Evolutionary conservation across 2,329 filamentous ascomycete species (phyloP).

Genomic region (Fusarium odoratissimum): DNA sequence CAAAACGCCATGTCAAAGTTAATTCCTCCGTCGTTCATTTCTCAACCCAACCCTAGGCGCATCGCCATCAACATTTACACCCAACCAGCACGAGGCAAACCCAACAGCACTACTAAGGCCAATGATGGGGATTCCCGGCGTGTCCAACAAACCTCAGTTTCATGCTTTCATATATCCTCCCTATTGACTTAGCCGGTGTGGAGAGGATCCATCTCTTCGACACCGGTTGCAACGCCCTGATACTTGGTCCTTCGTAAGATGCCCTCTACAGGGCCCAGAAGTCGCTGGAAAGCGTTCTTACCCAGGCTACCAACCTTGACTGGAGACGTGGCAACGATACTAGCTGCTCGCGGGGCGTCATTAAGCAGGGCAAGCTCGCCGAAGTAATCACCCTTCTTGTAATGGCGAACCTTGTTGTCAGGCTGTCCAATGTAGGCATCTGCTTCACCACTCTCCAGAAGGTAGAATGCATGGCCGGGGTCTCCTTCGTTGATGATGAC

Average conservation of each 20-base stretch:
- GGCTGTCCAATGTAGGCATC: slow-evolving; percentile 85
- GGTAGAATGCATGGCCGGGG: slow-evolving; percentile 89
- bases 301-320: slow-evolving; percentile 93
- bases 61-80: slow-evolving; percentile 19
- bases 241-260: slow-evolving; percentile 88
- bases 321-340: slow-evolving; percentile 83
- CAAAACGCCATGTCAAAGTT: slow-evolving; percentile 45
- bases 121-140: neutral
- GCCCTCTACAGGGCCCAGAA: slow-evolving; percentile 91
- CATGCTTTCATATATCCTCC: neutral
- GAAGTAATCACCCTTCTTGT: slow-evolving; percentile 95
- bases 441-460: slow-evolving; percentile 88
- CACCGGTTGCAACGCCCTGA: slow-evolving; percentile 68
- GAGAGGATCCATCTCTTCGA: slow-evolving; percentile 76
- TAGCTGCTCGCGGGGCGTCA: slow-evolving; percentile 92
- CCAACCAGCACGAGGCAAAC: slow-evolving; percentile 23
- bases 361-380: slow-evolving; percentile 94
- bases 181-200: slow-evolving; percentile 51
- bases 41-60: slow-evolving; percentile 26
- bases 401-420: slow-evolving; percentile 78
- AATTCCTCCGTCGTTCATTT: slow-evolving; percentile 33
- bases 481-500: slow-evolving; percentile 93
- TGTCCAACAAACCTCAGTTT: neutral
- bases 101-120: slow-evolving; percentile 11
- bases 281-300: slow-evolving; percentile 92